A percentile compares a stretch with the other conserved stretches of the same genome.
Evolutionary conservation across 768 basidiomycete genomes (phyloP).

Genomic region (Serpula lacrymans): DNA sequence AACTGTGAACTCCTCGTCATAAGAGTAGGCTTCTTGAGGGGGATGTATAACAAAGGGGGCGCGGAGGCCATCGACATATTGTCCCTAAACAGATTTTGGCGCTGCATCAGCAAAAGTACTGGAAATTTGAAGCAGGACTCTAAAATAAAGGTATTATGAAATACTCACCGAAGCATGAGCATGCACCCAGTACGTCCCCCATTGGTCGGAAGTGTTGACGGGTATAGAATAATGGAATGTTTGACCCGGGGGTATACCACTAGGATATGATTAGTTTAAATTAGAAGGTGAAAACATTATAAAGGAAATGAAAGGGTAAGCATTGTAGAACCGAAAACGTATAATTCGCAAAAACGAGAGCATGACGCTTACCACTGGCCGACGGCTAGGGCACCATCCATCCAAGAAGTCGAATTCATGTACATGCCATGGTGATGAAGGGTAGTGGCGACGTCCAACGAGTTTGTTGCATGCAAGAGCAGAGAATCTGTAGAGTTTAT

Average conservation of each 20-base stretch:
- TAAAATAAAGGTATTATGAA: too few relatives aligned
- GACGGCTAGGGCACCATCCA: constrained; percentile 81
- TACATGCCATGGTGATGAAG: constrained; percentile 92
- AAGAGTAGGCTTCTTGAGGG: constrained; percentile 52
- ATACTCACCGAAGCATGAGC: constrained; percentile 50
- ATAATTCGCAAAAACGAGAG: background rate
- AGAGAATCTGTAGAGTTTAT: constrained; percentile 65
- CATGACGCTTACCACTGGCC: constrained; percentile 81
- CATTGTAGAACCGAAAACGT: background rate
- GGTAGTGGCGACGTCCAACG: constrained; percentile 55
- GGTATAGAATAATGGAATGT: constrained; percentile 69
- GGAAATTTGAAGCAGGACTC: background rate
- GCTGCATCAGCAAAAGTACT: background rate
- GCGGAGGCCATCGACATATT: constrained; percentile 89
- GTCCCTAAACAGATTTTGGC: constrained; percentile 43
- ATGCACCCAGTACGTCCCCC: constrained; percentile 76
- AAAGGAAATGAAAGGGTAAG: background rate
- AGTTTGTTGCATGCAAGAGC: constrained; percentile 69
- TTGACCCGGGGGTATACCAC: constrained; percentile 67
- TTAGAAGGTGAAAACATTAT: background rate
- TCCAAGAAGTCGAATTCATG: constrained; percentile 77
- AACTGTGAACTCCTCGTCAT: constrained; percentile 85
- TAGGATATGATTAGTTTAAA: constrained; percentile 15
- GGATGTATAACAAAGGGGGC: constrained; percentile 75
- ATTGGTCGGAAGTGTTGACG: constrained; percentile 55